Base-by-base conservation (phyloP, 257 asterid species). In the Linderniella brevidens region DNA sequence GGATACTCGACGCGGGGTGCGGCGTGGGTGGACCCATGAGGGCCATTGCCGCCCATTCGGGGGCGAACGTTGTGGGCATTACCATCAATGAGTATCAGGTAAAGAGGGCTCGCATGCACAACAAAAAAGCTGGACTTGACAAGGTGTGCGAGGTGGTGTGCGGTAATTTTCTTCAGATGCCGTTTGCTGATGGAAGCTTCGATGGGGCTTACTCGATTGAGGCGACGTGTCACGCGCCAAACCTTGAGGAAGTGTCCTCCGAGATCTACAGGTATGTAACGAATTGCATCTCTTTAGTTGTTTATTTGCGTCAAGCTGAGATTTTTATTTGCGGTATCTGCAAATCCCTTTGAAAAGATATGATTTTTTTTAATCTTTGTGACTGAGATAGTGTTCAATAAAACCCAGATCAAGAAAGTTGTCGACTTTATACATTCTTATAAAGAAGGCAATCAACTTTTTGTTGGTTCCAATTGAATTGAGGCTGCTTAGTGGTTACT, bases 11-110 rank as follows among this genome's bases (percentile, higher is more conserved):
- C 63, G 94, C 87, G 0, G 92, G 92, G 0, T 82, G 94, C 50
- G 92, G 92, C 4, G 86, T 82, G 37, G 86, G 92, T 0, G 94
- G 94, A n/a, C 92, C 86, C 70, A 82, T 82, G 86, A 79, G 94
- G 3, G 92, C 92, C 0, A 82, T 82, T 19, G 94, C 94, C n/a
- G 75, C 84, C 11, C 94, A 82, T 29, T 82, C 92, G 5, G 77
- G 79, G 0, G 84, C 92, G 0, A 76, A 76, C 13, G 92, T 82
- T 0, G 92, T 82, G 17, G 94, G 92, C 0, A 82, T 82, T 47
- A 78, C 94, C 7, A 82, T 82, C 5, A 82, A 82, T 19, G 92
- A 82, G 74, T 82, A 82, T 50, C 92, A 82, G 58, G 94, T 82
- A 41, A 67, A 69, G 0, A 66, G 94, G 17, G 81, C 92, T 11